Evolutionary conservation across 163 green algal species (phyloP).

Genomic region (Picocystis sp.): DNA sequence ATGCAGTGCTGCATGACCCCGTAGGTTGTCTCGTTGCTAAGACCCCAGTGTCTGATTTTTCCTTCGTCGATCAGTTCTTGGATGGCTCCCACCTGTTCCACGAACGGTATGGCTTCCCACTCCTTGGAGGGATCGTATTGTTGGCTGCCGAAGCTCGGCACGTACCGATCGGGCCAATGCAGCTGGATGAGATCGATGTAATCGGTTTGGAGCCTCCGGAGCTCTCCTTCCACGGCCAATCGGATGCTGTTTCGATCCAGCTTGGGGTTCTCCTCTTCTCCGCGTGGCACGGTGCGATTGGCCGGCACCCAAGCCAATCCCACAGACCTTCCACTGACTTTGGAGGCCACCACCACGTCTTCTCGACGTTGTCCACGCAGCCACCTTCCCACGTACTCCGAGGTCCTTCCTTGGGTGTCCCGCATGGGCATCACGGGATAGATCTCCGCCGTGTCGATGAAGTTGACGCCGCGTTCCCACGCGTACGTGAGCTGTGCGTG

Average conservation of each 20-base stretch:
- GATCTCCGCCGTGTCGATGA: slow-evolving; percentile 71
- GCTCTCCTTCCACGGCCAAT: slow-evolving; percentile 39
- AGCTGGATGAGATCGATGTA: slow-evolving; percentile 78
- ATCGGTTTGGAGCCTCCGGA: slow-evolving; percentile 55
- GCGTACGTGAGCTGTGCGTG: slow-evolving; percentile 54
- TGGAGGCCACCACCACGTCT: slow-evolving; percentile 31
- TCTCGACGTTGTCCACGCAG: slow-evolving; percentile 9
- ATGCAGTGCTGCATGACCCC: slow-evolving; percentile 35
- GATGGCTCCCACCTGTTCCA: slow-evolving; percentile 61
- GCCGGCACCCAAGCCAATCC: slow-evolving; percentile 10
- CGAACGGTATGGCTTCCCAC: slow-evolving; percentile 33
- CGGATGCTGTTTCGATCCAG: slow-evolving; percentile 35
- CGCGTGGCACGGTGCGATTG: slow-evolving; percentile 13
- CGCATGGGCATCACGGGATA: slow-evolving; percentile 47
- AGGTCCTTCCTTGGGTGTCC: slow-evolving; percentile 32
- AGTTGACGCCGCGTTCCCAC: slow-evolving; percentile 44
- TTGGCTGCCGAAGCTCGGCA: slow-evolving; percentile 46
- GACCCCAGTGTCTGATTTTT: slow-evolving; percentile 72
- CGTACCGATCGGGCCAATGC: slow-evolving; percentile 61
- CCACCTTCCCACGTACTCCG: slow-evolving; percentile 33
- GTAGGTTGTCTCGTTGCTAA: slow-evolving; percentile 83
- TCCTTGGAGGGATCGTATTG: slow-evolving; percentile 35
- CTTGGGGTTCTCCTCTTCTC: slow-evolving; percentile 6
- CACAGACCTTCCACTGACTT: slow-evolving; percentile 21
- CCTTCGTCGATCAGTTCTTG: slow-evolving; percentile 59